Evolutionary conservation across 805 yeast species (phyloP).

Genomic region (Kazachstania kunashirensis): DNA sequence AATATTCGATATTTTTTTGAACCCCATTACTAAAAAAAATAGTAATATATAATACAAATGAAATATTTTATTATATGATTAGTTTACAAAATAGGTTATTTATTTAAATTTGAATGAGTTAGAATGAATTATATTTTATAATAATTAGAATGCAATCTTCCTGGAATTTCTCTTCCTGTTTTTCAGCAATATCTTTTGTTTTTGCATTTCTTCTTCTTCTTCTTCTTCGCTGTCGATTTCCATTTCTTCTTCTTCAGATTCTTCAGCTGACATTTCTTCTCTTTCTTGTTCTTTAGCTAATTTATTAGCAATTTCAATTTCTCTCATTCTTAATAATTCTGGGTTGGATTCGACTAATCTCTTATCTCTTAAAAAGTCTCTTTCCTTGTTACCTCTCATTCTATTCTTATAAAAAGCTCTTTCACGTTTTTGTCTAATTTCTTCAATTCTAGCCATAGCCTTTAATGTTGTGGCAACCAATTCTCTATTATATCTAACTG

Average conservation of each 20-base stretch:
- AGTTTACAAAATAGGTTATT: conserved; percentile 1
- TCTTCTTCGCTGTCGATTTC: conserved; percentile 44
- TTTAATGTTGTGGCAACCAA: conserved; percentile 85
- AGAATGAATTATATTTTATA: not conserved
- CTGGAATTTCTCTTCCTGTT: conserved; percentile 38
- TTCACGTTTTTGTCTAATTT: conserved; percentile 92
- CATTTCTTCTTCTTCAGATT: conserved; percentile 33
- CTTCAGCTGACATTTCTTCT: conserved; percentile 39
- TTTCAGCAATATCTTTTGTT: conserved; percentile 52
- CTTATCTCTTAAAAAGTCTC: conserved; percentile 74
- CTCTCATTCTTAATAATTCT: conserved; percentile 83
- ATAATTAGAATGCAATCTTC: conserved; percentile 31
- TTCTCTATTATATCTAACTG: conserved; percentile 95
- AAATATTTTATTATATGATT: not conserved
- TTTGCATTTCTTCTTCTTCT: conserved; percentile 38
- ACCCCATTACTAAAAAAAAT: too few species aligned
- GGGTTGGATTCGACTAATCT: conserved; percentile 84
- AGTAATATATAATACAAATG: too few species aligned
- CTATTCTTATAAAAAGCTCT: conserved; percentile 98
- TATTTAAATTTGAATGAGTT: not conserved
- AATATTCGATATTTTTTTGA: too few species aligned
- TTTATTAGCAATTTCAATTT: conserved; percentile 74
- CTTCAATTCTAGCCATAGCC: conserved; percentile 94
- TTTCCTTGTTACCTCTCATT: conserved; percentile 94
- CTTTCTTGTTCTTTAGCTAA: conserved; percentile 61